A percentile compares a stretch with the other conserved stretches of the same genome.
Conservation (phyloP, 1,284 basidiomycete species). For the Ceratobasidium sp. region DNA sequence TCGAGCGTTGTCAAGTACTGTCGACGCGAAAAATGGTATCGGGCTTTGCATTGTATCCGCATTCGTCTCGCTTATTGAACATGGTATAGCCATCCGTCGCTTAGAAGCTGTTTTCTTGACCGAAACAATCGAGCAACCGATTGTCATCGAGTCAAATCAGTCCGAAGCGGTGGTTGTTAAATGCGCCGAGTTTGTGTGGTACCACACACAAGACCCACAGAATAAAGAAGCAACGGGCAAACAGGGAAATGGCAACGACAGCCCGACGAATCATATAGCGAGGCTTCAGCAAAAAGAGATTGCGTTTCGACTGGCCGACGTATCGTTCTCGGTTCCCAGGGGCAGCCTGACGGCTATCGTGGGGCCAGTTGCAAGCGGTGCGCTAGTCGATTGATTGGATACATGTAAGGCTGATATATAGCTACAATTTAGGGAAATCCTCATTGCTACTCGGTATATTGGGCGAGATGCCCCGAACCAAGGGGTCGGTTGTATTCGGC, state of each 20-base stretch:
- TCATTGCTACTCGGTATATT: conserved; percentile 73
- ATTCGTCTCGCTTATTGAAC: too few species aligned
- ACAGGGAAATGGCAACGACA: conserved; percentile 16
- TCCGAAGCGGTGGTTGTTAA: conserved; percentile 60
- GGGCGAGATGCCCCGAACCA: conserved; percentile 71
- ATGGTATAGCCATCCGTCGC: conserved; percentile 60
- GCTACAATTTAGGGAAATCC: conserved; percentile 57
- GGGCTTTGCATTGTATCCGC: background rate
- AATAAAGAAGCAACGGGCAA: conserved; percentile 40
- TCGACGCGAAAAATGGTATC: conserved; percentile 61
- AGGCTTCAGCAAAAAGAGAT: conserved; percentile 47
- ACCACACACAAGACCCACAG: conserved; percentile 50
- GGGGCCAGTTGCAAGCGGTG: conserved; percentile 67
- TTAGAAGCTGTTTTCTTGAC: conserved; percentile 66
- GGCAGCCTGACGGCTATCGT: conserved; percentile 71
- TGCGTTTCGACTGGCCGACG: conserved; percentile 54
- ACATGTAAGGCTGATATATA: conserved; percentile 18
- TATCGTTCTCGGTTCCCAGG: conserved; percentile 63
- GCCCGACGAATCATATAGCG: conserved; percentile 30
- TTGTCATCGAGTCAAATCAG: conserved; percentile 57
- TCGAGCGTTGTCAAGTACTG: conserved; percentile 59
- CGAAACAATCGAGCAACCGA: conserved; percentile 57
- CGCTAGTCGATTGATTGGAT: background rate
- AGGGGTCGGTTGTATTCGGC: conserved; percentile 66
- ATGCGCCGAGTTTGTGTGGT: conserved; percentile 72